Evolutionary conservation across 495 filamentous ascomycete species (phyloP).

Genomic region (Aspergillus conjunctus): DNA sequence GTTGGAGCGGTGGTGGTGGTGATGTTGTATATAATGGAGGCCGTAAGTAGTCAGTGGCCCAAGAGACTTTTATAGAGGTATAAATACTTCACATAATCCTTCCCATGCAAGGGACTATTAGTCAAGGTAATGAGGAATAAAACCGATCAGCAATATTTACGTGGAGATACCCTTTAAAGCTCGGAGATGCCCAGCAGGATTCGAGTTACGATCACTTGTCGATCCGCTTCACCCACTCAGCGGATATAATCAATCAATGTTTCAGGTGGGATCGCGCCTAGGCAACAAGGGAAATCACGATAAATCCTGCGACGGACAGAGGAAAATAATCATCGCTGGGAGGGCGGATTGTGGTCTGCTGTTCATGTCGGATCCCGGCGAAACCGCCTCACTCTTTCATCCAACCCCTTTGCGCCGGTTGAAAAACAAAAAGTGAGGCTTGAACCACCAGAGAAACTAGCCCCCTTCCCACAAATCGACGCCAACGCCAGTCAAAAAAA

Average conservation of each 20-base stretch:
- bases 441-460: slow-evolving; percentile 24
- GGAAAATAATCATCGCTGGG: slow-evolving; percentile 8
- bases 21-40: neutral
- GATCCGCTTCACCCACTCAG: slow-evolving; percentile 16
- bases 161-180: slow-evolving; percentile 20
- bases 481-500: slow-evolving; percentile 12
- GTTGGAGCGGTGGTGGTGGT: slow-evolving; percentile 13
- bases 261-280: slow-evolving; percentile 10
- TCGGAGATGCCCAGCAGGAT: slow-evolving; percentile 9
- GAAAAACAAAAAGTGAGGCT: slow-evolving; percentile 35
- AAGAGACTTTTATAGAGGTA: slow-evolving; percentile 22
- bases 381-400: slow-evolving; percentile 49
- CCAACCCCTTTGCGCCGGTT: slow-evolving; percentile 42
- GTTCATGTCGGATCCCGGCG: slow-evolving; percentile 30
- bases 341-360: slow-evolving; percentile 18
- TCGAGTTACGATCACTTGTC: slow-evolving; percentile 10
- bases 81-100: slow-evolving; percentile 20
- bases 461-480: slow-evolving; percentile 24
- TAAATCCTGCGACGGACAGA: slow-evolving; percentile 15
- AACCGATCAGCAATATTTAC: slow-evolving; percentile 18
- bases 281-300: slow-evolving; percentile 15
- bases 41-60: slow-evolving; percentile 18
- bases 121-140: slow-evolving; percentile 16
- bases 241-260: slow-evolving; percentile 6
- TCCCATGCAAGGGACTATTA: slow-evolving; percentile 24